Conservation (phyloP, 1,284 basidiomycete species). For the Caloboletus firmus region DNA sequence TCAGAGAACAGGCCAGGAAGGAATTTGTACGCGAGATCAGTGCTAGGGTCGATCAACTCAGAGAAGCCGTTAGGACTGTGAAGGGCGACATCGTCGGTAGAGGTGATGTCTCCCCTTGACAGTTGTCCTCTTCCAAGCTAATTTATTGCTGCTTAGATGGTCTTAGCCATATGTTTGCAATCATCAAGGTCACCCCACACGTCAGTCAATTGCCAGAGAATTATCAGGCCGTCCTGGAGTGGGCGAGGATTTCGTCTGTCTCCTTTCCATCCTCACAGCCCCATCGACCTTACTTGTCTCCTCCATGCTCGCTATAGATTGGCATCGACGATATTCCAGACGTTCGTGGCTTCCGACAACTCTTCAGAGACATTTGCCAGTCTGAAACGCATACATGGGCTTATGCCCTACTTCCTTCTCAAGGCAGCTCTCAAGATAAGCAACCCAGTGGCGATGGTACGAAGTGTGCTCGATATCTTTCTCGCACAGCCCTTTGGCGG, state of each 20-base stretch:
- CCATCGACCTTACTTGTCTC: conserved; percentile 13
- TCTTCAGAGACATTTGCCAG: conserved; percentile 87
- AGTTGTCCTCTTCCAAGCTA: background rate
- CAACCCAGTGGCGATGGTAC: conserved; percentile 96
- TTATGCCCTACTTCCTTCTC: conserved; percentile 98
- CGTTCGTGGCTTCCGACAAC: conserved; percentile 90
- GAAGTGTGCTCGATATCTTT: conserved; percentile 90
- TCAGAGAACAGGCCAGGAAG: conserved; percentile 85
- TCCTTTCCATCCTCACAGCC: conserved; percentile 7
- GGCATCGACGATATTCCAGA: conserved; percentile 94
- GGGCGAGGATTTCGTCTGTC: conserved; percentile 92
- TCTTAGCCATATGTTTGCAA: conserved; percentile 82
- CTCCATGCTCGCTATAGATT: conserved; percentile 45
- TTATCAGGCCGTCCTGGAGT: conserved; percentile 90
- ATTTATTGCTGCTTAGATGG: conserved; percentile 60
- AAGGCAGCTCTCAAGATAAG: conserved; percentile 91
- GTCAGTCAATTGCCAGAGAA: conserved; percentile 81
- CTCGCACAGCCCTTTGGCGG: conserved; percentile 98
- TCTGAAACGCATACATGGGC: conserved; percentile 90
- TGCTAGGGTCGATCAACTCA: conserved; percentile 81
- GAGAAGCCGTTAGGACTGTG: conserved; percentile 82
- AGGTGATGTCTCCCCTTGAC: conserved; percentile 43
- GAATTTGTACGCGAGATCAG: conserved; percentile 89
- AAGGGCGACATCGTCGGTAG: conserved; percentile 90
- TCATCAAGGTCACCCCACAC: conserved; percentile 80